phyloP scores from a whole-genome alignment of 331 rosid genomes.

The Malus hybrid region DNA sequence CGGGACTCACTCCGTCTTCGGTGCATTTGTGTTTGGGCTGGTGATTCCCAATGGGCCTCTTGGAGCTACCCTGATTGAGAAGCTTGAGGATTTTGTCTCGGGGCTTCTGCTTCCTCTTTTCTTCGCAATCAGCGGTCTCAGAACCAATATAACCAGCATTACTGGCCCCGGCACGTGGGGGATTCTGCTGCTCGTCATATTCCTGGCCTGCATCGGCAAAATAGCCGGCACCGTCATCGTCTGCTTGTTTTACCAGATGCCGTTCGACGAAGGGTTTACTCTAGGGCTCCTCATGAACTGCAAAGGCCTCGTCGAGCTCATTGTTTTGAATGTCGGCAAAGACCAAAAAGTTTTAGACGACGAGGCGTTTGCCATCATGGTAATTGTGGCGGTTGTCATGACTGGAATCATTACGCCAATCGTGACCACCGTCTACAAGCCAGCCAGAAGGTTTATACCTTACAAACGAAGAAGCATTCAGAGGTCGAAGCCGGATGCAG shows the following conservation, averaged over 20 bases:
- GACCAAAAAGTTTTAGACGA: slow-evolving; percentile 71
- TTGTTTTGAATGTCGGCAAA: slow-evolving; percentile 73
- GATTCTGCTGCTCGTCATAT: slow-evolving; percentile 29
- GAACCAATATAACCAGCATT: slow-evolving; percentile 41
- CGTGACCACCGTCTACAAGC: slow-evolving; percentile 49
- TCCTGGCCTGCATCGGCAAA: slow-evolving; percentile 55
- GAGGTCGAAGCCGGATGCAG: slow-evolving; percentile 43
- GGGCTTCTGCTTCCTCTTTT: slow-evolving; percentile 81
- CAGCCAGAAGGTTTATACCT: slow-evolving; percentile 41
- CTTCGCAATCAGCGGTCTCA: slow-evolving; percentile 77
- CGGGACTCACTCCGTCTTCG: slow-evolving; percentile 80
- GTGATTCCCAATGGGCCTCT: slow-evolving; percentile 76
- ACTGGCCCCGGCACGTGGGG: slow-evolving; percentile 22
- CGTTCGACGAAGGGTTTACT: slow-evolving; percentile 52
- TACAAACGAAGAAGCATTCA: slow-evolving; percentile 73
- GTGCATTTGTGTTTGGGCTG: slow-evolving; percentile 84
- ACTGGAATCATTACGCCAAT: slow-evolving; percentile 61
- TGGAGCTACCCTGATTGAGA: slow-evolving; percentile 66
- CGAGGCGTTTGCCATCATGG: slow-evolving; percentile 63
- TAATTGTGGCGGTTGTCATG: slow-evolving; percentile 55
- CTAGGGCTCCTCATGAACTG: slow-evolving; percentile 91
- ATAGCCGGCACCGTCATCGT: slow-evolving; percentile 53
- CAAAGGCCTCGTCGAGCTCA: slow-evolving; percentile 79
- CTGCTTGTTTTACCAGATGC: slow-evolving; percentile 48
- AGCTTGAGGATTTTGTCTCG: slow-evolving; percentile 80